phyloP scores from a whole-genome alignment of 257 asterid genomes.

The Vinca minor region DNA sequence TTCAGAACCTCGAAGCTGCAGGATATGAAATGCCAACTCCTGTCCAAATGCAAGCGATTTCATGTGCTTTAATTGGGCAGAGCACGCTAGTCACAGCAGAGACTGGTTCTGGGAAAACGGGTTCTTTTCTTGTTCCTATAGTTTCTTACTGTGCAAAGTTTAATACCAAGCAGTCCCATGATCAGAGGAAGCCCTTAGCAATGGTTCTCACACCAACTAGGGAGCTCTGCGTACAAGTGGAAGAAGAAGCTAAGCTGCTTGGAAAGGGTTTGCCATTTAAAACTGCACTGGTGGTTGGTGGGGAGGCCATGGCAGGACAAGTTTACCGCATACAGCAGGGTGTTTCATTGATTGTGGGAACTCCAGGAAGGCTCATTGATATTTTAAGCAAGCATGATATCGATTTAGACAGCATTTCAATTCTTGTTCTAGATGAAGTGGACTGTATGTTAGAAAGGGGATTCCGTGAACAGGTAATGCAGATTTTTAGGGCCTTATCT shows the following conservation, averaged over 20 bases:
- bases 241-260: slow-evolving; percentile 82
- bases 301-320: slow-evolving; percentile 87
- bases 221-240: slow-evolving; percentile 88
- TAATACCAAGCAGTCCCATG: slow-evolving; percentile 19
- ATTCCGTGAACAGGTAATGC: slow-evolving; percentile 82
- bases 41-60: slow-evolving; percentile 95
- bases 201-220: slow-evolving; percentile 84
- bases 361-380: slow-evolving; percentile 90
- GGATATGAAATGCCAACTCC: slow-evolving; percentile 95
- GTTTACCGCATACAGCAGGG: slow-evolving; percentile 73
- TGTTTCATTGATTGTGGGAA: slow-evolving; percentile 78
- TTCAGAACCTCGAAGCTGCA: slow-evolving; percentile 58
- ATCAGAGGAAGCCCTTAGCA: slow-evolving; percentile 55
- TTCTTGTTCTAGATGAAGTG: slow-evolving; percentile 84
- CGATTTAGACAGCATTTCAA: slow-evolving; percentile 51
- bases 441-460: slow-evolving; percentile 85
- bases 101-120: slow-evolving; percentile 92
- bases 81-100: slow-evolving; percentile 84
- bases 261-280: slow-evolving; percentile 88
- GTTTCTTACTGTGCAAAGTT: slow-evolving; percentile 46
- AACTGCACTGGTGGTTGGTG: slow-evolving; percentile 91
- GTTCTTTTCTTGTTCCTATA: slow-evolving; percentile 72
- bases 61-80: slow-evolving; percentile 58
- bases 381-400: slow-evolving; percentile 70
- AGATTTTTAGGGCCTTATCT: slow-evolving; percentile 60